These are phyloP conservation scores for Sphaerostilbella broomeana DNA, from an alignment of 2,329 filamentous ascomycete genomes.

Conservation along the genomic window DNA sequence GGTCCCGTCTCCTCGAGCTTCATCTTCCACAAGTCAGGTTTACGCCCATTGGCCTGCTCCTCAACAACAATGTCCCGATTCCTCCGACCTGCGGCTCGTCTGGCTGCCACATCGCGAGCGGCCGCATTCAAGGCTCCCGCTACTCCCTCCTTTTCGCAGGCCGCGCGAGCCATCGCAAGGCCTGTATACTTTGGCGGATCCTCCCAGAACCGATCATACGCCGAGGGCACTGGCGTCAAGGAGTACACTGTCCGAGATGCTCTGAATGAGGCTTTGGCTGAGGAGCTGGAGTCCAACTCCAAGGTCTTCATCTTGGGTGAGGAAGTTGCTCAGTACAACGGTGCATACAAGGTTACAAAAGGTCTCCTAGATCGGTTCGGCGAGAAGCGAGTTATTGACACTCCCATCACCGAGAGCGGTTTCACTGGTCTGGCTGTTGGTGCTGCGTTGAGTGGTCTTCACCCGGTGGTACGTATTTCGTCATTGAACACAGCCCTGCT, in stretches of 20 bases:
- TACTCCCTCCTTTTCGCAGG: conserved; percentile 31
- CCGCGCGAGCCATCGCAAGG: conserved; percentile 31
- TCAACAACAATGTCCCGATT: conserved; percentile 42
- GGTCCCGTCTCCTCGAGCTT: conserved; percentile 12
- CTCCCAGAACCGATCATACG: conserved; percentile 48
- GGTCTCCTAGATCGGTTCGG: conserved; percentile 95
- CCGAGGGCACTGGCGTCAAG: conserved; percentile 60
- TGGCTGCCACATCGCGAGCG: conserved; percentile 39
- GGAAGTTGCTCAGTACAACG: conserved; percentile 99
- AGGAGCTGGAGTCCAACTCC: conserved; percentile 89
- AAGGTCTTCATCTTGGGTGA: conserved; percentile 97
- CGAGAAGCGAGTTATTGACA: conserved; percentile 95
- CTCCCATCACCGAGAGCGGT: conserved; percentile 94
- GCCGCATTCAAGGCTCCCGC: conserved; percentile 28
- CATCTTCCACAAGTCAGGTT: conserved; percentile 18
- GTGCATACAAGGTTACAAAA: conserved; percentile 99
- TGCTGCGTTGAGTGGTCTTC: conserved; percentile 87
- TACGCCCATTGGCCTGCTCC: conserved; percentile 3
- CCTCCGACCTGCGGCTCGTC: conserved; percentile 44
- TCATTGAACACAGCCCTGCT: no score
- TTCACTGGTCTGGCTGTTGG: conserved; percentile 92
- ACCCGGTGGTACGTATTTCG: conserved; percentile 70
- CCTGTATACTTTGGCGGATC: conserved; percentile 34
- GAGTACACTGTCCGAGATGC: conserved; percentile 97
- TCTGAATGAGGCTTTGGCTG: conserved; percentile 93